Percentiles rank a stretch among this genome's conserved stretches.
Evolutionary conservation across 768 basidiomycete species (phyloP).

Genomic region (Ephemerocybe angulata): DNA sequence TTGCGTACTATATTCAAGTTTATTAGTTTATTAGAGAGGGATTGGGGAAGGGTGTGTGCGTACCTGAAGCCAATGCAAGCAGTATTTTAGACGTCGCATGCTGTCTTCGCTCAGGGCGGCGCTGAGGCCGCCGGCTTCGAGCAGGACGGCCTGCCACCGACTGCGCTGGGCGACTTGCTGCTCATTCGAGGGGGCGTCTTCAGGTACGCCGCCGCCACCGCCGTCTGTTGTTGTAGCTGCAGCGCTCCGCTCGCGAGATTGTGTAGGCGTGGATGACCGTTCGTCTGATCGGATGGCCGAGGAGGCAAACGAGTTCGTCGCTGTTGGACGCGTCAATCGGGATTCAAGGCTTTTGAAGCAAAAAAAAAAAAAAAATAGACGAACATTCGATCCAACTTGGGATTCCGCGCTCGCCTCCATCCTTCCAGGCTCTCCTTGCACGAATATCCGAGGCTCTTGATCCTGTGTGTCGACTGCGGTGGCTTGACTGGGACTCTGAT

Average conservation of each 20-base stretch:
- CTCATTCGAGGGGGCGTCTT: slow-evolving; percentile 24
- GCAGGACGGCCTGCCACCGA: slow-evolving; percentile 78
- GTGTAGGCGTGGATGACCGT: not conserved
- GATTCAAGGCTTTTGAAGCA: not conserved
- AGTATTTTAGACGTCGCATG: slow-evolving; percentile 82
- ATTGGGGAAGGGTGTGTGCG: slow-evolving; percentile 20
- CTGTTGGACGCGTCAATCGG: slow-evolving; percentile 11
- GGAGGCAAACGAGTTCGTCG: slow-evolving; percentile 30
- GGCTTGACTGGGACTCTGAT: slow-evolving; percentile 9
- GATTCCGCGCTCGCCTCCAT: slow-evolving; percentile 23
- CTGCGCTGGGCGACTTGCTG: slow-evolving; percentile 68
- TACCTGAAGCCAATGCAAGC: slow-evolving; percentile 85
- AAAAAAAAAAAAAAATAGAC: slow-evolving; percentile 8
- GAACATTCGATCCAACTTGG: slow-evolving; percentile 40
- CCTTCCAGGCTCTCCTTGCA: slow-evolving; percentile 15
- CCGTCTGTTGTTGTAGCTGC: not conserved
- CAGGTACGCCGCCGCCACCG: too few relatives aligned
- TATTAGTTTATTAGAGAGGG: slow-evolving; percentile 3
- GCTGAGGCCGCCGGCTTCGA: slow-evolving; percentile 84
- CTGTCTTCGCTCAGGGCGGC: slow-evolving; percentile 90
- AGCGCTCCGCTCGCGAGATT: not conserved
- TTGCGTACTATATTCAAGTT: slow-evolving; percentile 71
- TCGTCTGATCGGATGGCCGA: not conserved
- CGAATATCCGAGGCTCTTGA: slow-evolving; percentile 11
- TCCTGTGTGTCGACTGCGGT: not conserved